Base-by-base conservation (phyloP, 2,329 filamentous ascomycete species). In the Ophiocordyceps camponoti-saundersi region DNA sequence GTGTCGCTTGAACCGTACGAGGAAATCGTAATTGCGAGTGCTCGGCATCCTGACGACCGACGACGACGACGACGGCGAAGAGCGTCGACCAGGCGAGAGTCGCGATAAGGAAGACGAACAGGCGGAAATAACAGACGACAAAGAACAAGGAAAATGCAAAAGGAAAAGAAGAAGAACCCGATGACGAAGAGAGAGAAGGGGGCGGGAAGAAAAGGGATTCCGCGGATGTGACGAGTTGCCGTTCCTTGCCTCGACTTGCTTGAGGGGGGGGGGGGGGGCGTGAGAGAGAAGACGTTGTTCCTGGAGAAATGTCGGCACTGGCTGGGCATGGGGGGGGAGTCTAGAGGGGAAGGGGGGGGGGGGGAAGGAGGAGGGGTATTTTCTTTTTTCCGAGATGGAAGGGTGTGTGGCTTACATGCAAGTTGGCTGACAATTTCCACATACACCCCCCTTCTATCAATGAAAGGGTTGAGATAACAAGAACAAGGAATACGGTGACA, bases 21-120 rank as follows among this genome's bases (percentile, higher is more conserved):
- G 76, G 68, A 96, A 96, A 68, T 98, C 92, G 70, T 98, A 98
- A 74, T 98, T 98, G 68, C 92, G 81, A 74, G 90, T 93, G 67
- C 85, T 87, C 60, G 92, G 89, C 92, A 98, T 98, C 58, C 62
- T 73, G 65, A 57, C 53, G 53, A 53, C 44, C 53, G 53, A 53
- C 44, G 20, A 8, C 16, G 36, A 30, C 20, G 22, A 12, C 40
- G 22, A 29, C 29, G 43, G 18, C 44, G n/a, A 22, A 11, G n/a
- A n/a, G n/a, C 12, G 21, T 36, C 26, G 26, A 29, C 26, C 26
- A 29, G 26, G 26, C 26, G 26, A 29, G 11, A 29, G 26, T 29
- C 26, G 26, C 7, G 7, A 29, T 29, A 10, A 29, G 26, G 26
- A 29, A 29, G 8, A 8, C 23, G 8, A 4, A 4, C 23, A 26